Base-by-base conservation (phyloP, 768 basidiomycete genomes). In the Lentinula raphanica region DNA sequence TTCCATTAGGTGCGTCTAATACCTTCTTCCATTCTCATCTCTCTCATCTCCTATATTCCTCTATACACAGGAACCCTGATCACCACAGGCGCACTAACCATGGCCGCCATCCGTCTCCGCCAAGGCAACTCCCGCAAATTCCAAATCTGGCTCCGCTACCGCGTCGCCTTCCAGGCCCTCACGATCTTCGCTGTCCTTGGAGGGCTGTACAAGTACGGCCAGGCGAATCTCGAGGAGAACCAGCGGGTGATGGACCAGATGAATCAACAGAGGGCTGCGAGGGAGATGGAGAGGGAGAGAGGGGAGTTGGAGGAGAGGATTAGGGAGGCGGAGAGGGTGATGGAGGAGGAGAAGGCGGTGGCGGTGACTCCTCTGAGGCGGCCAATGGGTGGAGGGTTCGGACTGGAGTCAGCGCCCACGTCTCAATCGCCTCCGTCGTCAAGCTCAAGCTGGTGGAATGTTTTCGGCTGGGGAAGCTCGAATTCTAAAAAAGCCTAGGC, bases 1-100 rank as follows among this genome's bases (percentile, higher is more conserved):
- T 93, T 2, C 90, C 90, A 7, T 66, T 90, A 23, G 87, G 90
- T 89, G 59, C 56, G 85, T 74, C 5, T 40, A 7, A 50, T 31
- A 29, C 31, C 11, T 15, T 38, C 17, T 53, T 17, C 17, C 35
- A 25, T 19, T 5, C 19, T 28, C 17, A 11, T 39, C 53, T 19
- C 23, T 17, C 9, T 6, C 42, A 35, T 31, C 25, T n/a, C n/a
- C n/a, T n/a, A n/a, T n/a, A n/a, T n/a, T n/a, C n/a, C n/a, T n/a
- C n/a, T 5, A n/a, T 40, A 21, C 8, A 28, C 61, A 85, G 83
- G 81, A 49, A 72, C 76, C 5, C 62, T 73, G 13, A 70, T 70
- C 35, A 85, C 83, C 23, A 72, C 73, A 36, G 74, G 70, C n/a
- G 81, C 85, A 6, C 75, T 86, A 56, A 66, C 78, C 56, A 79